Conservation (phyloP, 148 eudicot species). For the Suaeda aralocaspica region DNA sequence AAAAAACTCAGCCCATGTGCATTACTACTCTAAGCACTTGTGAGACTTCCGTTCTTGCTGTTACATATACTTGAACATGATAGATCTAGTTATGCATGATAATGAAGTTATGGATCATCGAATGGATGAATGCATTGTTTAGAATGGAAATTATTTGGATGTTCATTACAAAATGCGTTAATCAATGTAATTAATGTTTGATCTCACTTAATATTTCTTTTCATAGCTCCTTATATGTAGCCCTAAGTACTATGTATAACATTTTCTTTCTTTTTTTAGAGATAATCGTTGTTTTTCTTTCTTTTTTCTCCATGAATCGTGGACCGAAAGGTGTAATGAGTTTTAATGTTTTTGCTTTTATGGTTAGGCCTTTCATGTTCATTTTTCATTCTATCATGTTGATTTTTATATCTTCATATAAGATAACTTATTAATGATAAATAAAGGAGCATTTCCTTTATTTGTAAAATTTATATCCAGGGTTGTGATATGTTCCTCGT, state of each 20-base stretch:
- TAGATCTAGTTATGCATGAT: background rate
- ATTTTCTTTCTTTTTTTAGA: no score
- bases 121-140: no score
- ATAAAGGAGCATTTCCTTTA: background rate
- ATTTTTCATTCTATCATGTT: background rate
- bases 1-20: background rate
- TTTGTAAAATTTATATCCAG: background rate
- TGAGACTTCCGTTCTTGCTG: background rate
- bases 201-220: no score
- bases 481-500: constrained; percentile 7
- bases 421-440: background rate
- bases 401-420: background rate
- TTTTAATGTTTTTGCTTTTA: background rate
- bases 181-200: no score
- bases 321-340: background rate
- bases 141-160: no score
- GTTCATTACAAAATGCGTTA: no score
- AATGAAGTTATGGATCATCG: background rate
- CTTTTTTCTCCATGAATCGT: background rate
- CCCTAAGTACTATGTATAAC: no score
- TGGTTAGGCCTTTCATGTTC: background rate
- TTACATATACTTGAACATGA: background rate
- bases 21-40: background rate
- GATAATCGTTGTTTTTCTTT: background rate
- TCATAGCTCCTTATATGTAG: no score